Base-by-base conservation (phyloP, 768 basidiomycete genomes). In the Hygrophorus russula region DNA sequence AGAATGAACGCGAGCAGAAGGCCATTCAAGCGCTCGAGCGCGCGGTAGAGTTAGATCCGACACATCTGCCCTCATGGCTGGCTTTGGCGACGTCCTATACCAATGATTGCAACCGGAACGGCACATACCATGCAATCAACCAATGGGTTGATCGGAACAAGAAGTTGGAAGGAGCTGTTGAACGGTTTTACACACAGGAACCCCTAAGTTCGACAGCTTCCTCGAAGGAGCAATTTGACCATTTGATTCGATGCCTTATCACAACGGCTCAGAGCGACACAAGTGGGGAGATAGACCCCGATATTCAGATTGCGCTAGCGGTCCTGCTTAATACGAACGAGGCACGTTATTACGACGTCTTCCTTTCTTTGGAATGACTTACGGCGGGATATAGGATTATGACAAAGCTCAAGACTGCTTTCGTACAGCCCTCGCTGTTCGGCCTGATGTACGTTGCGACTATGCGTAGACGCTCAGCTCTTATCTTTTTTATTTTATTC, bases 341-440 rank as follows among this genome's bases (percentile, higher is more conserved):
- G 70, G 90, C 88, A 48, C 18, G 66, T 52, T 3, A 30, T n/a
- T 14, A 41, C 46, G 33, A 45, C 18, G 37, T 30, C 17, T 28
- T n/a, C 44, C 42, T 34, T 3, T 44, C 29, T 27, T 11, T 12
- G 33, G 10, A 17, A 5, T 19, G 11, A 13, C 41, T 28, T 31
- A 36, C 37, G 31, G 44, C 30, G 13, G 10, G 7, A 30, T 46
- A 8, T 47, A 92, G 88, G 93, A 97, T 36, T 98, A 89, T 53
- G 71, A 66, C 15, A 93, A 91, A 59, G 91, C 94, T 0, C 80
- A 83, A 47, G 96, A 99, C 58, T 99, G 96, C 66, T 97, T 99
- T 65, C 70, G 70, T 38, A 73, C 93, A 0, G 96, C 96, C 1
- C 64, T 98, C 47, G 80, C 80, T 3, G 80, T 91, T 40, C 71